Percentiles rank a stretch among this genome's conserved stretches.
Conservation (phyloP, 2,329 filamentous ascomycete genomes). For the Fusarium haematococcum region DNA sequence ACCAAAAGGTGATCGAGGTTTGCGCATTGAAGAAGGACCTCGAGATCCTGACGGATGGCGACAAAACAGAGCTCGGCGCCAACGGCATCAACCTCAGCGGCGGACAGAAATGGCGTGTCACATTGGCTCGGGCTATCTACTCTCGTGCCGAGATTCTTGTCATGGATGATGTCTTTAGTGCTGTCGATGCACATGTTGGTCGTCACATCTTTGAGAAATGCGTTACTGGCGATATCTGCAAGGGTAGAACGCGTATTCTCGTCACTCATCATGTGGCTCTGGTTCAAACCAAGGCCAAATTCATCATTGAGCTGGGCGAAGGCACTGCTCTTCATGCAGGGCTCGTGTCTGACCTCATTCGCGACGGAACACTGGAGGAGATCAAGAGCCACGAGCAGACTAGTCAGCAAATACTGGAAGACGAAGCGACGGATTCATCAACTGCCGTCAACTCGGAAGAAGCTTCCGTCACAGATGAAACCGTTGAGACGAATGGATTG, state of each 20-base stretch:
- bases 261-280: constrained; percentile 85
- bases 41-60: constrained; percentile 80
- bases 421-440: constrained; percentile 55
- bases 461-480: constrained; percentile 55
- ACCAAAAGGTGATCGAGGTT: constrained; percentile 75
- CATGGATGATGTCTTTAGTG: constrained; percentile 86
- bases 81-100: constrained; percentile 88
- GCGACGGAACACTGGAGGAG: constrained; percentile 65
- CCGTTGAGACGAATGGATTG: constrained; percentile 54
- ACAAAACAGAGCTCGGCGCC: constrained; percentile 83
- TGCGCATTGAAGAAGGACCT: constrained; percentile 83
- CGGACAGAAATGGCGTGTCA: constrained; percentile 85
- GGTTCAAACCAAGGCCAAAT: constrained; percentile 77
- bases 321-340: constrained; percentile 75
- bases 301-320: constrained; percentile 78
- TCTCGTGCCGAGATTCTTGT: constrained; percentile 81
- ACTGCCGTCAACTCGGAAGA: constrained; percentile 69
- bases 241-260: constrained; percentile 78
- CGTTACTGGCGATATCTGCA: constrained; percentile 76
- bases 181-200: constrained; percentile 84
- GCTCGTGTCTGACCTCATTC: constrained; percentile 71
- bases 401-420: constrained; percentile 58
- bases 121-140: constrained; percentile 83
- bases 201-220: constrained; percentile 83
- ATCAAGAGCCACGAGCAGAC: constrained; percentile 69